Evolutionary conservation across 1,139 yeast genomes (phyloP).

Genomic region (Saccharomyces hybrid): DNA sequence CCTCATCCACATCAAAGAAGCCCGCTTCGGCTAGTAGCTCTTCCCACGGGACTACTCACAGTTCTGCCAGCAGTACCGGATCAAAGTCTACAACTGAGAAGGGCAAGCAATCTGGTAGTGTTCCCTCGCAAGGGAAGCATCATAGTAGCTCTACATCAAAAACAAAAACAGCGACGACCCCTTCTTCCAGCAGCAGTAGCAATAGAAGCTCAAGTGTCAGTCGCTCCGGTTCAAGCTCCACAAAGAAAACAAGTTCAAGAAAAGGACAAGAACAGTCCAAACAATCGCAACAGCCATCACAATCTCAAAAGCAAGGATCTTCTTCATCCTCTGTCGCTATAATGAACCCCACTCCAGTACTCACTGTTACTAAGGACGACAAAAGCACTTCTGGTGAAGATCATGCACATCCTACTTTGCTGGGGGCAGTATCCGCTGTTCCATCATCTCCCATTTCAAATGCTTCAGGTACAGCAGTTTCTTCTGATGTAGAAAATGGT

Average conservation of each 20-base stretch:
- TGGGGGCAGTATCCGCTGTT: constrained; percentile 23
- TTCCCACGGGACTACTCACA: neutral
- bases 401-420: constrained; percentile 22
- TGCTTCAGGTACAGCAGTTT: constrained; percentile 11
- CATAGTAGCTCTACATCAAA: constrained; percentile 1
- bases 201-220: neutral
- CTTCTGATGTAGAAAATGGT: constrained; percentile 4
- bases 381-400: neutral
- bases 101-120: neutral
- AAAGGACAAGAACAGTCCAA: constrained; percentile 6
- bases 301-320: constrained; percentile 5
- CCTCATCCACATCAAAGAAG: constrained; percentile 1
- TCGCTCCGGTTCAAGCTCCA: constrained; percentile 10
- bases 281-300: constrained; percentile 9
- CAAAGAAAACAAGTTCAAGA: constrained; percentile 9
- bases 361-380: constrained; percentile 5
- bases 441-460: constrained; percentile 15
- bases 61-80: constrained; percentile 1
- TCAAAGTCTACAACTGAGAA: neutral
- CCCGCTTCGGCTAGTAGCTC: neutral
- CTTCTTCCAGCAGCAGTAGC: constrained; percentile 3
- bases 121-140: constrained; percentile 1
- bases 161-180: constrained; percentile 1
- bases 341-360: constrained; percentile 3
- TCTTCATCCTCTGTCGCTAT: neutral